Percentiles rank a stretch among this genome's conserved stretches.
These are phyloP conservation scores for Teunomyces gatunensis DNA, from an alignment of 805 yeast genomes.

Conservation along the genomic window DNA sequence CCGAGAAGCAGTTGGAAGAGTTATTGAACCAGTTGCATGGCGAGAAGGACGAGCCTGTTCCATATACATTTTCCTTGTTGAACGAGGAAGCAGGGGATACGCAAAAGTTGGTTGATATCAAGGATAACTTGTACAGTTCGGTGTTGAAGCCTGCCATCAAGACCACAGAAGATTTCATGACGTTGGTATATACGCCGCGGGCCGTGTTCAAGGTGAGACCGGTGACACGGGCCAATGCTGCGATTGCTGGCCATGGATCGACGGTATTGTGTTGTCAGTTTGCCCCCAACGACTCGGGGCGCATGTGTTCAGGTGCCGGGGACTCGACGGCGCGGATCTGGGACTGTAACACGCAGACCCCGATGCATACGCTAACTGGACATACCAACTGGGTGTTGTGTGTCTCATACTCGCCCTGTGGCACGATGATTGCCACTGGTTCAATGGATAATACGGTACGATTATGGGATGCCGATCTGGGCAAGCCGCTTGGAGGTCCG, in stretches of 20 bases:
- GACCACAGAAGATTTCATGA: conserved; percentile 90
- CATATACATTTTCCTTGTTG: conserved; percentile 78
- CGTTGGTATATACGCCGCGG: conserved; percentile 88
- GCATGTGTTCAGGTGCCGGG: conserved; percentile 94
- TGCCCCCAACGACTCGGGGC: conserved; percentile 83
- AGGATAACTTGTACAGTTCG: conserved; percentile 72
- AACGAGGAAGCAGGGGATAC: conserved; percentile 29
- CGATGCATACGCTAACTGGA: conserved; percentile 73
- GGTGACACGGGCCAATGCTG: conserved; percentile 85
- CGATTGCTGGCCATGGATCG: conserved; percentile 93
- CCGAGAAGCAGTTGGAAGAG: conserved; percentile 84
- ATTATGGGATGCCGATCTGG: conserved; percentile 79
- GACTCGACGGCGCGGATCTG: conserved; percentile 94
- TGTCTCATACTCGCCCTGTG: conserved; percentile 90
- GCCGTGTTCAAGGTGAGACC: conserved; percentile 93
- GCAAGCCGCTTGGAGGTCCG: conserved; percentile 70
- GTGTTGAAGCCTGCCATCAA: conserved; percentile 82
- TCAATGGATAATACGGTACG: conserved; percentile 90
- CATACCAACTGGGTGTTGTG: conserved; percentile 93
- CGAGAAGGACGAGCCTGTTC: conserved; percentile 77
- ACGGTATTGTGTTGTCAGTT: conserved; percentile 90
- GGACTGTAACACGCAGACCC: conserved; percentile 96
- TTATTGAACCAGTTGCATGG: conserved; percentile 77
- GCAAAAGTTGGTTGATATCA: conserved; percentile 61
- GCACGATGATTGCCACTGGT: conserved; percentile 89